Percentiles rank a stretch among this genome's conserved stretches.
Conservation (phyloP, 2,329 filamentous ascomycete species). For the Diaporthe vaccinii region DNA sequence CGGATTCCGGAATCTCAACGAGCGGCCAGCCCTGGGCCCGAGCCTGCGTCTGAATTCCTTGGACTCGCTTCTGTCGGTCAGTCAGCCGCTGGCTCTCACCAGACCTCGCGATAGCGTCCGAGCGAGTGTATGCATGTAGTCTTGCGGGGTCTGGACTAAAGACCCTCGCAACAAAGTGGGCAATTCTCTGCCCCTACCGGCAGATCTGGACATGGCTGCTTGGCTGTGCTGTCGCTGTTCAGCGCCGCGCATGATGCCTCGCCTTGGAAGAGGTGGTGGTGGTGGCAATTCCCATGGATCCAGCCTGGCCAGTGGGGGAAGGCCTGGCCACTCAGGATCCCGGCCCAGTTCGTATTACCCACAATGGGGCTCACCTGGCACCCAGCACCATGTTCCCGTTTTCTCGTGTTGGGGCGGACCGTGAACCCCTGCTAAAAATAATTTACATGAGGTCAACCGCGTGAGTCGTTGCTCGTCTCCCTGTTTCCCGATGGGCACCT, state of each 20-base stretch:
- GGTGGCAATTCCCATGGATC: conserved; percentile 25
- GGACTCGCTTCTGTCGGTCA: not conserved
- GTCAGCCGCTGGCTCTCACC: not conserved
- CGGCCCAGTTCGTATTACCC: conserved; percentile 30
- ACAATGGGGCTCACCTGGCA: conserved; percentile 26
- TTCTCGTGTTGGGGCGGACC: conserved; percentile 40
- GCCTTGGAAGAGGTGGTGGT: conserved; percentile 16
- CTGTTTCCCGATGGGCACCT: not conserved
- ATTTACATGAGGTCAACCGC: conserved; percentile 37
- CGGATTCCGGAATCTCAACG: conserved; percentile 19
- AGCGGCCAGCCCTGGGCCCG: not conserved
- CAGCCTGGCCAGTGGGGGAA: conserved; percentile 5
- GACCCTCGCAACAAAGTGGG: not conserved
- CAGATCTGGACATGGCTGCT: conserved; percentile 5
- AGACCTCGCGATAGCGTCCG: not conserved
- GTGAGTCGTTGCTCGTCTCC: conserved; percentile 16
- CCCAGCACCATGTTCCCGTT: conserved; percentile 38
- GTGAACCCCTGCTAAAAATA: conserved; percentile 41
- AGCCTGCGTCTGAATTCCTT: not conserved
- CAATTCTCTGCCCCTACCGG: not conserved
- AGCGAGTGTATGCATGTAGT: not conserved
- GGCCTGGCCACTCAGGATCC: conserved; percentile 26
- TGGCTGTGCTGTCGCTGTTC: conserved; percentile 1
- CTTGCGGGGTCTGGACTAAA: not conserved
- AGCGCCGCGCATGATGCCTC: conserved; percentile 14